Evolutionary conservation across 345 rosid genomes (phyloP), one percentile per base, ranked within the genome.

Genomic region (Cardamine resedifolia): DNA sequence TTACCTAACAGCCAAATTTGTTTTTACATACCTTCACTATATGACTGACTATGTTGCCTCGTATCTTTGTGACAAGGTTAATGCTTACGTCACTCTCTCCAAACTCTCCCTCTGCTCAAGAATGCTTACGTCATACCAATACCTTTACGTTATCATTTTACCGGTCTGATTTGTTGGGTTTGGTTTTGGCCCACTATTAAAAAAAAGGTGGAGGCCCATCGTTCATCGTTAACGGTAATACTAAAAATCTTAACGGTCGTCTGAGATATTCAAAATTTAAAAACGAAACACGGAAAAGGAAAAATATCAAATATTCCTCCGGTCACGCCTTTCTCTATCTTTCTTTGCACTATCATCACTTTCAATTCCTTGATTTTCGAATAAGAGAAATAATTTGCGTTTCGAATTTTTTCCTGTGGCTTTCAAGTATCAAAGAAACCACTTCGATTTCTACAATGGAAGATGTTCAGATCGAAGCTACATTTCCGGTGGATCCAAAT

Each of bases 381-480:
- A 38, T 16, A 11, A 10, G 47, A 68, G 28, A 21, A 14, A 20
- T 27, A 47, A 38, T 30, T 52, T 19, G 24, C 8, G 18, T 26
- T 16, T 68, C 44, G 58, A 21, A 11, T 27, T 12, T 9, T 55
- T 68, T 51, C 3, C 51, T 59, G 53, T n/a, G 34, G 28, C 11
- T 71, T 34, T 1, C 31, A 12, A 36, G 1, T 33, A 0, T 8
- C 38, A 33, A 33, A 33, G 47, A 51, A 18, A 6, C 24, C 5
- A 16, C 27, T 58, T 59, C 20, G 36, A 31, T 30, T 59, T 81
- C 64, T n/a, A 3, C 58, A 14, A 86, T 85, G 90, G 92, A 84
- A 41, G 72, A 72, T 66, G 21, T 50, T 77, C 77, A 51, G 12
- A 82, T 81, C 38, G 38, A 71, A 72, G 51, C 31, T 43, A 59